phyloP scores from a whole-genome alignment of 163 green algal species.

The Chlamydomonas reinhardtii region DNA sequence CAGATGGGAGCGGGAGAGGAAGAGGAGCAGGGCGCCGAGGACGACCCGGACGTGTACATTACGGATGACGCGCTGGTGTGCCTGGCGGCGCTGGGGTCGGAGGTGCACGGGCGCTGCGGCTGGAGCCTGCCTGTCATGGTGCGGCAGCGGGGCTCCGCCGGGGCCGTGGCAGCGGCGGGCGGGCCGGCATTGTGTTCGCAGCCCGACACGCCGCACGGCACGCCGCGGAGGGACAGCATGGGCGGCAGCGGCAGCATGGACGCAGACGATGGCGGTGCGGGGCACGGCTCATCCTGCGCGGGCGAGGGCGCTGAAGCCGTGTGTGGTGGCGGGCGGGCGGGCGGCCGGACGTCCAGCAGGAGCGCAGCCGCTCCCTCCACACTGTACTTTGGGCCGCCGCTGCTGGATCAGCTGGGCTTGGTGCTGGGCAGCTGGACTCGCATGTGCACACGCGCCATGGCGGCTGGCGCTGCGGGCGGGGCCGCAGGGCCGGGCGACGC shows the following conservation, averaged over 20 bases:
- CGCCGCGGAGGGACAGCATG: not conserved
- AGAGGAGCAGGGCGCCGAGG: not conserved
- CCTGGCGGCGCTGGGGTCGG: not conserved
- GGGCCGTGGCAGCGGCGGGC: not conserved
- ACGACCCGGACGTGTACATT: slow-evolving; percentile 37
- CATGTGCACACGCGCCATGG: not conserved
- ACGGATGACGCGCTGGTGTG: slow-evolving; percentile 9
- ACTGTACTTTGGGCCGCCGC: slow-evolving; percentile 30
- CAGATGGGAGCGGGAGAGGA: not conserved
- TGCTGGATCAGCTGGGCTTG: not conserved
- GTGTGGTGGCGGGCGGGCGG: not conserved
- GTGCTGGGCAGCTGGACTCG: not conserved
- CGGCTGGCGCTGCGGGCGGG: not conserved
- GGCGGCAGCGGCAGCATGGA: not conserved
- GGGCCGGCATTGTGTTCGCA: too few species aligned
- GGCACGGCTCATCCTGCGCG: not conserved
- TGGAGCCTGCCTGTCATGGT: slow-evolving; percentile 29
- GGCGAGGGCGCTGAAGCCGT: not conserved
- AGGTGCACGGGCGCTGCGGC: not conserved
- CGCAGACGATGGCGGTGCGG: not conserved
- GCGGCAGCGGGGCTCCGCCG: not conserved
- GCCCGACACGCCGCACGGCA: too few species aligned
- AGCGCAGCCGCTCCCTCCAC: not conserved
- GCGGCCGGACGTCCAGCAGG: not conserved
- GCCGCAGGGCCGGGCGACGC: too few species aligned